phyloP scores from a whole-genome alignment of 768 basidiomycete genomes.

The Chalciporus sphaerocephalus region DNA sequence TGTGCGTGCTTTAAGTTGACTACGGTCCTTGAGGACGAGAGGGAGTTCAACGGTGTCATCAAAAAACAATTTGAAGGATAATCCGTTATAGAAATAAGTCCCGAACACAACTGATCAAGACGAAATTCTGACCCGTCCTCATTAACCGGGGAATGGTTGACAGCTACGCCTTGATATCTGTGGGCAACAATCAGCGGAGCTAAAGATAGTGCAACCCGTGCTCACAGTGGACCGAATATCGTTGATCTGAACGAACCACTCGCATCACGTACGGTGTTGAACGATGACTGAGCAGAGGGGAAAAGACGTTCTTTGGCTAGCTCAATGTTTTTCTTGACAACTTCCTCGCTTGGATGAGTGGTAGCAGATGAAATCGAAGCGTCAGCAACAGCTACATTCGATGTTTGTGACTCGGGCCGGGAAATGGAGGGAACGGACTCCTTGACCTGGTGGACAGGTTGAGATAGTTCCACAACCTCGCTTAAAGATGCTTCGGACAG shows the following conservation, averaged over 20 bases:
- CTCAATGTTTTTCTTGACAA: conserved; percentile 31
- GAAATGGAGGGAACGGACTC: not conserved
- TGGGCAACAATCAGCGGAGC: not conserved
- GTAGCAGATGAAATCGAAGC: conserved; percentile 7
- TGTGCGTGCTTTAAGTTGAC: conserved; percentile 31
- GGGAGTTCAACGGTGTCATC: conserved; percentile 50
- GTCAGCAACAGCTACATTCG: conserved; percentile 2
- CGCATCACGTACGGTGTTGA: conserved; percentile 15
- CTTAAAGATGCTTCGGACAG: not conserved
- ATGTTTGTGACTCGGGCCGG: conserved; percentile 10
- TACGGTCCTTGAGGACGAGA: conserved; percentile 41
- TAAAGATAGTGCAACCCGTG: conserved; percentile 8
- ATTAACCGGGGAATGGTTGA: not conserved
- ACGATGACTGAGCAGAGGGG: conserved; percentile 32
- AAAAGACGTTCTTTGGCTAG: conserved; percentile 46
- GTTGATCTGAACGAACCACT: conserved; percentile 48
- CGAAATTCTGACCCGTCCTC: conserved; percentile 20
- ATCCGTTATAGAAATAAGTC: conserved; percentile 14
- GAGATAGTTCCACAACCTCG: conserved; percentile 1
- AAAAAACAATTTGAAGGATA: conserved; percentile 44
- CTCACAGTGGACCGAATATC: conserved; percentile 65
- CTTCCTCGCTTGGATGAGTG: conserved; percentile 15
- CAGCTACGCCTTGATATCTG: conserved; percentile 25
- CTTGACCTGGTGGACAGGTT: conserved; percentile 1
- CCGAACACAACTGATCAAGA: not conserved